Conservation (phyloP, 805 yeast species). For the Metschnikowia baotianmanensis region DNA sequence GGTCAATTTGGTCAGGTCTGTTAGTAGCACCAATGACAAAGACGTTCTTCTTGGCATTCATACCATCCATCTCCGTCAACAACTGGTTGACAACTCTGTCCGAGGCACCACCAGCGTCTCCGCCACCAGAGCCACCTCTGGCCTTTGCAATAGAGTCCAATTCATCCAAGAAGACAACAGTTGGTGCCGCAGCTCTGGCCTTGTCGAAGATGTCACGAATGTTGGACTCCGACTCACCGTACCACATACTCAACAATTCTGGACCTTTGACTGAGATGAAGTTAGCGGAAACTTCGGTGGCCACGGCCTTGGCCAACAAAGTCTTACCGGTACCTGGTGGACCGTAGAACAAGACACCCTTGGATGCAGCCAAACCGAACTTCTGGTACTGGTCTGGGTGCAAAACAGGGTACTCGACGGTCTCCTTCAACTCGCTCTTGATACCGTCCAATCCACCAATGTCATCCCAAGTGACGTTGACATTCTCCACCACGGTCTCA, state of each 20-base stretch:
- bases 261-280: slow-evolving; percentile 98
- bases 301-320: slow-evolving; percentile 96
- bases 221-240: slow-evolving; percentile 97
- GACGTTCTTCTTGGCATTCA: slow-evolving; percentile 98
- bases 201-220: slow-evolving; percentile 97
- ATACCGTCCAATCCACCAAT: slow-evolving; percentile 97
- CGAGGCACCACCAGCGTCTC: slow-evolving; percentile 93
- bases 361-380: slow-evolving; percentile 96
- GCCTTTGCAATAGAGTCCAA: slow-evolving; percentile 97
- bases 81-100: slow-evolving; percentile 96
- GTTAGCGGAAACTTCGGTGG: slow-evolving; percentile 98
- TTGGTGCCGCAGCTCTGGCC: slow-evolving; percentile 99
- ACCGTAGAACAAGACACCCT: slow-evolving; percentile 98
- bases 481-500: slow-evolving; percentile 98
- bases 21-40: slow-evolving; percentile 99
- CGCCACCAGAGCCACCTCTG: slow-evolving; percentile 66
- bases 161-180: slow-evolving; percentile 97
- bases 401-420: slow-evolving; percentile 97
- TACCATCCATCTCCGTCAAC: slow-evolving; percentile 99
- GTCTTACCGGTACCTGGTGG: slow-evolving; percentile 99
- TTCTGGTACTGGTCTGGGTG: slow-evolving; percentile 99
- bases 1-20: slow-evolving; percentile 99
- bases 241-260: slow-evolving; percentile 96
- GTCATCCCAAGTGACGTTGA: slow-evolving; percentile 98
- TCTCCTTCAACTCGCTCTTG: slow-evolving; percentile 95